phyloP scores from a whole-genome alignment of 2,329 filamentous ascomycete genomes.

The Beauveria scarabaeidicola region DNA sequence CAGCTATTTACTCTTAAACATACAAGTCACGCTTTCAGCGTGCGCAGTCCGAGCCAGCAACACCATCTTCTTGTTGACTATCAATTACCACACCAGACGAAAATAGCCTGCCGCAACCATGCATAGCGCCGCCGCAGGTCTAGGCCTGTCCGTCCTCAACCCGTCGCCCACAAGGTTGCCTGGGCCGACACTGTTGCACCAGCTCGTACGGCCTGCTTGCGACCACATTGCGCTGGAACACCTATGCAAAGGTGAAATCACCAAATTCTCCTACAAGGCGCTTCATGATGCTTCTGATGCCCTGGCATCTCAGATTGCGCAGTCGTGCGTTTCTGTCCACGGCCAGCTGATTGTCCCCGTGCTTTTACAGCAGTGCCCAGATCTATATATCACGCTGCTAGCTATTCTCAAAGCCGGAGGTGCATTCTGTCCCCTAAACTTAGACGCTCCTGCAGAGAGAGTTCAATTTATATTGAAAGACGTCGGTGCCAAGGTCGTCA shows the following conservation, averaged over 20 bases:
- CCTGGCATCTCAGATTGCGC: conserved; percentile 44
- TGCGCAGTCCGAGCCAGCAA: background rate
- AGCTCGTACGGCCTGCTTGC: conserved; percentile 46
- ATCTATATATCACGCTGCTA: conserved; percentile 69
- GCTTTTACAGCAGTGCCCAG: conserved; percentile 65
- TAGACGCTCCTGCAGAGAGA: conserved; percentile 69
- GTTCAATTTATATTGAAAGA: conserved; percentile 75
- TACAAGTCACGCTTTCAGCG: background rate
- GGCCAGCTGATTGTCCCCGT: conserved; percentile 57
- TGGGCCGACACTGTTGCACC: conserved; percentile 40
- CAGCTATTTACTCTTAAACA: conserved; percentile 3
- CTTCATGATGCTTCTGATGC: conserved; percentile 50
- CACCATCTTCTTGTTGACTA: background rate
- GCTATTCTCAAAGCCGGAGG: conserved; percentile 73
- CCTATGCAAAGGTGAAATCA: conserved; percentile 18
- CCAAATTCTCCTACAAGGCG: conserved; percentile 50
- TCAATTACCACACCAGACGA: background rate
- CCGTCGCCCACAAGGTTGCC: conserved; percentile 29
- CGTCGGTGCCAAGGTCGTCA: conserved; percentile 58
- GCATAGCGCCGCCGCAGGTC: conserved; percentile 14
- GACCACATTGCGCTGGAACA: conserved; percentile 25
- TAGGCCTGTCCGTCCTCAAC: conserved; percentile 38
- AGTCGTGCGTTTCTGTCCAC: conserved; percentile 7
- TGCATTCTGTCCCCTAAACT: conserved; percentile 76
- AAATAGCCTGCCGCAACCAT: conserved; percentile 15